Base-by-base conservation (phyloP, 1,139 yeast species). In the Yamadazyma atlantica region DNA sequence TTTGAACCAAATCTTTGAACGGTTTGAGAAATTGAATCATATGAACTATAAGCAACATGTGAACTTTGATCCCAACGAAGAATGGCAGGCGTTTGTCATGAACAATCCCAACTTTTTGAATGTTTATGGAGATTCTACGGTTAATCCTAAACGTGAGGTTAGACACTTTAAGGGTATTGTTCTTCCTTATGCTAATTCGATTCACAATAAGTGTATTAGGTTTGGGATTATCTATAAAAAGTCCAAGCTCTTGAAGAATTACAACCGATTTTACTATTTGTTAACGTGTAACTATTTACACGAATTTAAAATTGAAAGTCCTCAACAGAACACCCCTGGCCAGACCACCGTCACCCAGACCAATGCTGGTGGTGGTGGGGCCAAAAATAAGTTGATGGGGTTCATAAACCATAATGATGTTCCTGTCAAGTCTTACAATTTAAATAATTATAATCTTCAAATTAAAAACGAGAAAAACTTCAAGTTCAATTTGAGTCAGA, bases 281-380 rank as follows among this genome's bases (percentile, higher is more conserved):
- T 60, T 71, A 46, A 66, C 75, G 2, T 66, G 75, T 48, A 71
- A 70, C 49, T 71, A 66, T 43, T 53, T 71, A 23, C 77, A 71
- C 46, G 76, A 71, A 49, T 71, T 69, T 51, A 64, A 58, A 41
- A 54, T 66, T 35, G 75, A 68, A 29, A 49, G 49, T 16, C 21
- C 30, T 28, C 14, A 58, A 58, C 23, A 50, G 21, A n/a, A 29
- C 9, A 11, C 15, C 21, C 32, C 19, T 4, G 17, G 17, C n/a
- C 30, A 28, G 5, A 26, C n/a, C n/a, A n/a, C n/a, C n/a, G n/a
- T 26, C 29, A 30, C 31, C 15, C 35, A 40, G n/a, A 35, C 37
- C 15, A 21, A 36, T 4, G 25, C 21, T 25, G 30, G 27, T 3
- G 29, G 27, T 18, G 22, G 14, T 12, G 32, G 43, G 6, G 38